phyloP scores from a whole-genome alignment of 2,329 filamentous ascomycete species.

The Penicillium psychrosexuale region DNA sequence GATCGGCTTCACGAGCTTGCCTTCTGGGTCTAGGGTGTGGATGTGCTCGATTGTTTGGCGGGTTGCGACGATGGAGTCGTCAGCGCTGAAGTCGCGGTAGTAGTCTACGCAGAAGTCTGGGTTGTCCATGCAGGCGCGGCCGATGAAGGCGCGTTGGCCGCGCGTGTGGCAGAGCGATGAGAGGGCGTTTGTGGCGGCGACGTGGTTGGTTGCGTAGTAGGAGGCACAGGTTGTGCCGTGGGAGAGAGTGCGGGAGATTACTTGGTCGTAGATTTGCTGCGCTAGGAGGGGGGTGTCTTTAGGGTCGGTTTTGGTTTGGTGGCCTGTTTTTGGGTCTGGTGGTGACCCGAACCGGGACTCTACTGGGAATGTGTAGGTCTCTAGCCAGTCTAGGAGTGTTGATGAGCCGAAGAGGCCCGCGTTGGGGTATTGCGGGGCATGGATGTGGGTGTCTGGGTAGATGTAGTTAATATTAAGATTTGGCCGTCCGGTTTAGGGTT shows the following conservation, averaged over 20 bases:
- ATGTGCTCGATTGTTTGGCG: conserved; percentile 64
- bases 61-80: conserved; percentile 57
- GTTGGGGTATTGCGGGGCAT: conserved; percentile 94
- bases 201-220: conserved; percentile 92
- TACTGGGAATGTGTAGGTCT: conserved; percentile 91
- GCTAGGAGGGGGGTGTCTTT: conserved; percentile 26
- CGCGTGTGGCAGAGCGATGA: conserved; percentile 73
- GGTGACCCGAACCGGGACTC: conserved; percentile 66
- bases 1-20: conserved; percentile 67
- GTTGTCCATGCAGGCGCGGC: conserved; percentile 92
- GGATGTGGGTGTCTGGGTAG: conserved; percentile 79
- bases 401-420: conserved; percentile 89
- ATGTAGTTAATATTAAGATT: not conserved
- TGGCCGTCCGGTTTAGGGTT: not conserved
- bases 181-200: conserved; percentile 84
- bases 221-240: conserved; percentile 90
- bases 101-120: conserved; percentile 63
- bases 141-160: conserved; percentile 87
- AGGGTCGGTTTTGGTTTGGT: conserved; percentile 13
- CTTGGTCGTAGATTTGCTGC: conserved; percentile 66
- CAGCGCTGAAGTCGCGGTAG: conserved; percentile 71
- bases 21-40: conserved; percentile 60
- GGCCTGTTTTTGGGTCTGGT: conserved; percentile 11
- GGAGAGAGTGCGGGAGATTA: conserved; percentile 74
- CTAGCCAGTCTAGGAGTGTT: conserved; percentile 88